A percentile compares a stretch with the other conserved stretches of the same genome.
phyloP scores from a whole-genome alignment of 371 early-diverging fungal species.

The Zopfochytrium polystomum region DNA sequence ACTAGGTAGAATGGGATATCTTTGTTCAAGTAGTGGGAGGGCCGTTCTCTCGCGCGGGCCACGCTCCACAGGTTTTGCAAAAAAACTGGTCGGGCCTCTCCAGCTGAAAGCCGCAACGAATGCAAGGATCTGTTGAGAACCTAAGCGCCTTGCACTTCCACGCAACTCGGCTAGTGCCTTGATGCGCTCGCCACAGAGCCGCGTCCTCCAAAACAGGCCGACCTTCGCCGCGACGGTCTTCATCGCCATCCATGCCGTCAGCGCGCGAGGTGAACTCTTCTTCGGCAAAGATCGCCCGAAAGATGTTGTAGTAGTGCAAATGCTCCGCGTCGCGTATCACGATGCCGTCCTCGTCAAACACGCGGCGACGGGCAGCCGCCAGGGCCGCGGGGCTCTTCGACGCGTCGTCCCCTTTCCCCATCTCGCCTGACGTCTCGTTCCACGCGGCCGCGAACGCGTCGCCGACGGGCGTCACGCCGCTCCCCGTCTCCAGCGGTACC shows the following conservation, averaged over 20 bases:
- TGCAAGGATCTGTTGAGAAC: constrained; percentile 51
- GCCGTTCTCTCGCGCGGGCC: constrained; percentile 46
- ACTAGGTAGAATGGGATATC: no score
- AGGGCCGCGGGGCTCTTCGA: no score
- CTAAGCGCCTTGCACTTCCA: constrained; percentile 29
- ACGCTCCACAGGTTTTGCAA: constrained; percentile 58
- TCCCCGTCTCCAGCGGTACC: constrained; percentile 58
- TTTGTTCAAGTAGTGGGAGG: no score
- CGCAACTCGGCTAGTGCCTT: constrained; percentile 8
- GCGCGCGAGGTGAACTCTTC: not conserved
- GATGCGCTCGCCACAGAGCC: no score
- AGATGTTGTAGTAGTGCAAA: constrained; percentile 49
- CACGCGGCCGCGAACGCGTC: constrained; percentile 35
- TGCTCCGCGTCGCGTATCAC: constrained; percentile 55
- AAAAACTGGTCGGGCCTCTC: constrained; percentile 44
- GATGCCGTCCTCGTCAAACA: no score
- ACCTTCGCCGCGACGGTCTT: not conserved
- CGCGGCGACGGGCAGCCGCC: no score
- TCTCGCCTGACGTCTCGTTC: constrained; percentile 26
- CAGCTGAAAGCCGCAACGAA: constrained; percentile 52
- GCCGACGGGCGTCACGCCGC: constrained; percentile 50
- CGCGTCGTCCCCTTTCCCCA: constrained; percentile 30
- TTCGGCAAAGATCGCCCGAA: constrained; percentile 34
- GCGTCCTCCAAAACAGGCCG: no score
- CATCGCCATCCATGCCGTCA: not conserved